These are phyloP conservation scores for Phytopythium helicoides DNA, from an alignment of 352 stramenopile species.

Conservation along the genomic window DNA sequence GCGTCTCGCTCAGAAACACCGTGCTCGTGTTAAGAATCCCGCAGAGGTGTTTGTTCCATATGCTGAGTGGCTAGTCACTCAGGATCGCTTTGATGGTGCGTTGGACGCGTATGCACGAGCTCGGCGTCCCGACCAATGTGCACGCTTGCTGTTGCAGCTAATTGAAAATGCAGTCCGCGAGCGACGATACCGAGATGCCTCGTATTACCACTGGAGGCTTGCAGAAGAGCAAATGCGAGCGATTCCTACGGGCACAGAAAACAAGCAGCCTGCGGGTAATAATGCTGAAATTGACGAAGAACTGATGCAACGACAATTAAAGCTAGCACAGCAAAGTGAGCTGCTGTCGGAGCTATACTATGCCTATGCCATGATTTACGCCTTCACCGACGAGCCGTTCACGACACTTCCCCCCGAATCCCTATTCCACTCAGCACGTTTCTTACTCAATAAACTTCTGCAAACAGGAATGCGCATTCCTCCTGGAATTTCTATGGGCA, in stretches of 20 bases:
- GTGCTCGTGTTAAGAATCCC: slow-evolving; percentile 72
- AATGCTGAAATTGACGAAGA: slow-evolving; percentile 20
- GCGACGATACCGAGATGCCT: slow-evolving; percentile 85
- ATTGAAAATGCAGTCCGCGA: slow-evolving; percentile 89
- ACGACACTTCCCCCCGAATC: slow-evolving; percentile 89
- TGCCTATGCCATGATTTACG: slow-evolving; percentile 91
- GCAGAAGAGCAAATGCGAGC: slow-evolving; percentile 77
- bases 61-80: slow-evolving; percentile 88
- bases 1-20: slow-evolving; percentile 82
- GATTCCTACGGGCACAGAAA: slow-evolving; percentile 9
- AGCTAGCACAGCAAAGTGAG: slow-evolving; percentile 59
- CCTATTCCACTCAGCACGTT: slow-evolving; percentile 91
- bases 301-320: slow-evolving; percentile 21
- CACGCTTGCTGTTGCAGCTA: slow-evolving; percentile 82
- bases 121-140: slow-evolving; percentile 79
- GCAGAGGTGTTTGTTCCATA: slow-evolving; percentile 93
- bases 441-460: slow-evolving; percentile 90
- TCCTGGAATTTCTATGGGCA: slow-evolving; percentile 85
- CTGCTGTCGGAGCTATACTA: slow-evolving; percentile 91
- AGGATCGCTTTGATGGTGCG: slow-evolving; percentile 93
- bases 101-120: slow-evolving; percentile 89
- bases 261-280: background rate
- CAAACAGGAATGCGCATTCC: slow-evolving; percentile 29
- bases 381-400: slow-evolving; percentile 94
- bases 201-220: slow-evolving; percentile 93